A percentile compares a stretch with the other conserved stretches of the same genome.
phyloP scores from a whole-genome alignment of 1,139 yeast species.

The Debaryomyces udenii region DNA sequence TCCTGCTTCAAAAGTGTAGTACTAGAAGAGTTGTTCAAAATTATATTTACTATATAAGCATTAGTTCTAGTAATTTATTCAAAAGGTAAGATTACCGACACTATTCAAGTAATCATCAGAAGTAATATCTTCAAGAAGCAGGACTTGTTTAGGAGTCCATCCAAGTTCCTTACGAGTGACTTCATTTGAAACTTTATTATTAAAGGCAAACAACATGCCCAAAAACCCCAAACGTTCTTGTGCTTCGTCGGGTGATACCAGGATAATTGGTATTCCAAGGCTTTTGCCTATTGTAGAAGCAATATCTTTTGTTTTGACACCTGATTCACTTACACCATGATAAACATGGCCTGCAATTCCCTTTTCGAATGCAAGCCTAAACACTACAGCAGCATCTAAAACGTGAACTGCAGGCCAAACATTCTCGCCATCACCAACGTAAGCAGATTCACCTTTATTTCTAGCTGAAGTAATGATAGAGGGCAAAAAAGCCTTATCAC shows the following conservation, averaged over 20 bases:
- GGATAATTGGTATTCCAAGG: constrained; percentile 15
- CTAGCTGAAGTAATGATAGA: constrained; percentile 16
- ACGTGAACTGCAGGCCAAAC: constrained; percentile 33
- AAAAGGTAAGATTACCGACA: not conserved
- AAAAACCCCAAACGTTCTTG: constrained; percentile 11
- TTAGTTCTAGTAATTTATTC: not conserved
- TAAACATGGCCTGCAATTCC: constrained; percentile 25
- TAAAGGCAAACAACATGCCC: constrained; percentile 12
- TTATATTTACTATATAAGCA: constrained; percentile 4
- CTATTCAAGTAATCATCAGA: constrained; percentile 1
- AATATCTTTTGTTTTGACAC: constrained; percentile 23
- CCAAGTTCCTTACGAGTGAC: constrained; percentile 19
- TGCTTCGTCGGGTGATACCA: constrained; percentile 17
- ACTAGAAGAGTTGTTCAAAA: too few relatives aligned
- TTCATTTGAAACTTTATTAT: constrained; percentile 16
- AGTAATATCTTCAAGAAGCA: constrained; percentile 24
- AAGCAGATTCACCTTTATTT: constrained; percentile 19
- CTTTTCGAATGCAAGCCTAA: constrained; percentile 25
- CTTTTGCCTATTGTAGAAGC: constrained; percentile 24
- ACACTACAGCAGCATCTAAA: constrained; percentile 30
- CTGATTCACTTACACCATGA: constrained; percentile 26
- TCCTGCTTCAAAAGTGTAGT: too few relatives aligned
- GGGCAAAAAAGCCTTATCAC: constrained; percentile 22
- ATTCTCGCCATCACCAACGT: constrained; percentile 27
- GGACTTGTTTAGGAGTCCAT: constrained; percentile 24